Evolutionary conservation across 768 basidiomycete genomes (phyloP), one percentile per base, ranked within the genome.

Genomic region (Cystofilobasidium capitatum): DNA sequence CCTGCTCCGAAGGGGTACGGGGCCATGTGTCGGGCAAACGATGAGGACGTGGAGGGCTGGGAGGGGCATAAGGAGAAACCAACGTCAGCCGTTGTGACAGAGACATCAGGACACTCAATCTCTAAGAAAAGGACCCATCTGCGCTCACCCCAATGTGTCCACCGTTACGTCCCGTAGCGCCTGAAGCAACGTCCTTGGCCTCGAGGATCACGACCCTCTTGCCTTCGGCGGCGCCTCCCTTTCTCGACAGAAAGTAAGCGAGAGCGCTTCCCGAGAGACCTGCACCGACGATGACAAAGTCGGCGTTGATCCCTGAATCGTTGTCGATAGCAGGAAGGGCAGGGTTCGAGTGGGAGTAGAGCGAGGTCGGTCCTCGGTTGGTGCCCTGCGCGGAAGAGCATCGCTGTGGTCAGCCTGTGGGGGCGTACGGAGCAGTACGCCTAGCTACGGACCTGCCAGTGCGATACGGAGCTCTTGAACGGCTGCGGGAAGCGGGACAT

Each of bases 1-100:
- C 75, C 75, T 2, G 72, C 70, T 22, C 75, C 75, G 12, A 55
- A 51, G 1, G 70, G 69, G 42, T 69, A 58, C 13, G 72, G 71
- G n/a, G 54, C 26, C n/a, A 13, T 29, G 9, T 47, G 63, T 6
- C 26, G 7, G 9, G 35, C 47, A 17, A 54, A 64, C 16, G 47
- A 22, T 22, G 24, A 37, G 51, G 39, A 55, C 14, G 63, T 64
- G 0, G 63, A n/a, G 0, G 63, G 63, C 35, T 64, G 31, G 29
- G 36, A 2, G 26, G 9, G 58, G 10, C n/a, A 40, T 16, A 33
- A 24, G 16, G 29, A 61, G 29, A 35, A 16, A 22, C 17, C 37
- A 59, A 24, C 39, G 58, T 22, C 58, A 24, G 6, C 35, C n/a
- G 24, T 40, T 29, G 22, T 17, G 36, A 29, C 45, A 63, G 22